These are phyloP conservation scores for Aspergillus awamori DNA, from an alignment of 2,329 filamentous ascomycete species.

Conservation along the genomic window DNA sequence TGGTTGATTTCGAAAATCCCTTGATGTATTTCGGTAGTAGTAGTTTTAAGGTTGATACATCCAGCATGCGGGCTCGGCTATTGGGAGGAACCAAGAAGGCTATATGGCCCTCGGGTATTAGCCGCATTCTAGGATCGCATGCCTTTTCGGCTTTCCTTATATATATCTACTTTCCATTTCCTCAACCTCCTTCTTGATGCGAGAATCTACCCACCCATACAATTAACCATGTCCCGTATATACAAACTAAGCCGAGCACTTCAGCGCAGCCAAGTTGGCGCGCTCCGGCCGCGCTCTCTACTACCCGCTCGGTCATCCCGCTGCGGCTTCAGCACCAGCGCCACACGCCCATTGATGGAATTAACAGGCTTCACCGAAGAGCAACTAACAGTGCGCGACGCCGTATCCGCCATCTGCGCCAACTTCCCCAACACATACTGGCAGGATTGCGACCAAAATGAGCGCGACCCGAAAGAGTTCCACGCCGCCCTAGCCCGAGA, in stretches of 20 bases:
- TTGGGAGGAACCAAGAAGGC: neutral
- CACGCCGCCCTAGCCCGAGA: conserved; percentile 73
- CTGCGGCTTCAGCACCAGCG: conserved; percentile 36
- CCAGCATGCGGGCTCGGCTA: neutral
- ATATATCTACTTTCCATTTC: neutral
- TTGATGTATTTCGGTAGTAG: neutral
- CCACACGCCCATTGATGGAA: conserved; percentile 63
- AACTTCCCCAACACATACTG: conserved; percentile 74
- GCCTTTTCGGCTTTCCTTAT: neutral
- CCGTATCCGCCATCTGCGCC: conserved; percentile 68
- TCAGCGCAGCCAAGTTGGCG: neutral
- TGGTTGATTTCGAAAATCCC: neutral
- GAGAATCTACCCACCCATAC: no score
- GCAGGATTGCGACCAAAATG: conserved; percentile 71
- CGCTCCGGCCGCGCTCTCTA: neutral
- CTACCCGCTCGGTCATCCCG: neutral
- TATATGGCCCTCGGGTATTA: neutral
- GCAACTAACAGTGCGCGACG: conserved; percentile 72
- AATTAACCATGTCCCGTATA: conserved; percentile 12
- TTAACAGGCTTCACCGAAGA: conserved; percentile 71
- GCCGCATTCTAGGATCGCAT: neutral
- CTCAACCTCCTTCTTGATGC: neutral
- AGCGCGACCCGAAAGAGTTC: conserved; percentile 73
- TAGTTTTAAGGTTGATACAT: neutral
- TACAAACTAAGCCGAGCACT: conserved; percentile 1